Evolutionary conservation across 1,284 basidiomycete genomes (phyloP).

Genomic region (Cutaneotrichosporon cavernicola): DNA sequence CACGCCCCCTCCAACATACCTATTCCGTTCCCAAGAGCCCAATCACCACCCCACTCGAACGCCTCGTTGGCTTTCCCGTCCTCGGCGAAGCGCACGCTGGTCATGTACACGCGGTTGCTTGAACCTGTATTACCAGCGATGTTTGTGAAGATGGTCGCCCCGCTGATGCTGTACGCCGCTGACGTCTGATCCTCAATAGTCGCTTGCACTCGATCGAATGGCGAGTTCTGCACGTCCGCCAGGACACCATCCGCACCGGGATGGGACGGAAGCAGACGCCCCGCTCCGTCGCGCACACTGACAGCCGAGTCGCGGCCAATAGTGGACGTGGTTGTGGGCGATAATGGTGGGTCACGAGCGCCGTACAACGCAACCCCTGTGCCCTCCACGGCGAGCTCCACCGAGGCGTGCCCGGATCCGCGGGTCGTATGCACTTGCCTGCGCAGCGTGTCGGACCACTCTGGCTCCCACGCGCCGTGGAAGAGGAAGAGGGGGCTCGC

Average conservation of each 20-base stretch:
- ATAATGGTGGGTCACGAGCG: constrained; percentile 4
- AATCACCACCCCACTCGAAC: background rate
- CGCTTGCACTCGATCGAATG: background rate
- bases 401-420: background rate
- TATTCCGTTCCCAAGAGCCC: background rate
- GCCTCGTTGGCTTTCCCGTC: background rate
- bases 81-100: background rate
- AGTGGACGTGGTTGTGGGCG: background rate
- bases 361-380: constrained; percentile 3
- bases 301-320: background rate
- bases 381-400: constrained; percentile 3
- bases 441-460: background rate
- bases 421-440: background rate
- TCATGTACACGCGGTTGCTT: background rate
- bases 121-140: background rate
- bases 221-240: background rate
- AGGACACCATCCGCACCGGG: background rate
- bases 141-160: background rate
- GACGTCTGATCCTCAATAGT: background rate
- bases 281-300: background rate
- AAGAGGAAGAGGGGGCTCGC: constrained; percentile 5
- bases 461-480: background rate
- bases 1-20: background rate
- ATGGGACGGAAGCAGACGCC: background rate
- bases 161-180: background rate